phyloP scores from a whole-genome alignment of 169 alveolate genomes.

The Hepatocystis sp. region DNA sequence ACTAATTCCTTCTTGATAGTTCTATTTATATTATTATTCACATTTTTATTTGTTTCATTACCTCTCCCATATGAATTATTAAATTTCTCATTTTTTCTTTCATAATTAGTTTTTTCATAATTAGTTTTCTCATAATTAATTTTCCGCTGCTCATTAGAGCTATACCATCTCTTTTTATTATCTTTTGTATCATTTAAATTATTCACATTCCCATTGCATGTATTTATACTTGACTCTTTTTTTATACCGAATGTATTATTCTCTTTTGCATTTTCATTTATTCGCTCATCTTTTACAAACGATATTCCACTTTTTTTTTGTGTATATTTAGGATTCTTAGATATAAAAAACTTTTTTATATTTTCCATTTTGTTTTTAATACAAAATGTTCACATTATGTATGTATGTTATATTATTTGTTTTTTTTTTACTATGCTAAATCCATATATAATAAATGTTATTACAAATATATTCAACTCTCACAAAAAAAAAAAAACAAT shows the following conservation, averaged over 20 bases:
- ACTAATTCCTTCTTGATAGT: no score
- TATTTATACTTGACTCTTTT: not conserved
- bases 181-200: conserved; percentile 8
- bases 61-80: not conserved
- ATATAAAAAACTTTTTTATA: conserved; percentile 8
- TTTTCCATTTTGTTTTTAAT: no score
- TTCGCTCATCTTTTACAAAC: conserved; percentile 5
- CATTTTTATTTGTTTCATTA: not conserved
- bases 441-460: no score
- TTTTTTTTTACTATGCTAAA: no score
- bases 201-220: conserved; percentile 3
- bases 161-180: not conserved
- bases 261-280: conserved; percentile 15
- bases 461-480: no score
- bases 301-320: conserved; percentile 16
- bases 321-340: not conserved
- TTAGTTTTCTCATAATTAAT: conserved; percentile 4
- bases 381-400: no score
- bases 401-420: no score
- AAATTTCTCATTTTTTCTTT: no score
- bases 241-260: conserved; percentile 1
- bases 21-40: no score
- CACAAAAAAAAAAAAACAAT: no score
- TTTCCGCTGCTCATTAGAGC: conserved; percentile 3
- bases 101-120: no score